Evolutionary conservation across 148 eudicot species (phyloP).

Genomic region (Nepenthes gracilis): DNA sequence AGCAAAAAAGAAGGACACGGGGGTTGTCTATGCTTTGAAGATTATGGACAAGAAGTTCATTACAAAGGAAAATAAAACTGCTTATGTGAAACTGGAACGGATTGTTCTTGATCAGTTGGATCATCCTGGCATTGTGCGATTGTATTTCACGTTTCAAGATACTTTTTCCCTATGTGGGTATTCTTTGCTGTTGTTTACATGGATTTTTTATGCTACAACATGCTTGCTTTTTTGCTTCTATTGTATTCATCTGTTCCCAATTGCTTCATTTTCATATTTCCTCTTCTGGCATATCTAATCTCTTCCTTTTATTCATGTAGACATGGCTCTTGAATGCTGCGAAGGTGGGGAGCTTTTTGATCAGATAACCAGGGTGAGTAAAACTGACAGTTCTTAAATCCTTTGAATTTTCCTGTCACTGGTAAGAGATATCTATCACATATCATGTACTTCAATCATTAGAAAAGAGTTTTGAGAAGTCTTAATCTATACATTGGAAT

Average conservation of each 20-base stretch:
- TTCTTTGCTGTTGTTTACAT: constrained; percentile 8
- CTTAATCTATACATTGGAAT: too few species aligned
- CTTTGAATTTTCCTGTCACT: not conserved
- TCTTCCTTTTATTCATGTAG: constrained; percentile 28
- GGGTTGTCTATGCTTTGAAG: constrained; percentile 78
- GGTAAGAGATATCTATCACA: not conserved
- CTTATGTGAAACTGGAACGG: constrained; percentile 92
- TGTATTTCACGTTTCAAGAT: constrained; percentile 94
- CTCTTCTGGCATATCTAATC: not conserved
- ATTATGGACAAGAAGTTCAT: constrained; percentile 98
- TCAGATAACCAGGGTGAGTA: constrained; percentile 92
- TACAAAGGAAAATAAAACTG: constrained; percentile 96
- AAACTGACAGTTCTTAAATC: not conserved
- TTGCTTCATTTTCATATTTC: not conserved
- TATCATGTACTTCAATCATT: not conserved
- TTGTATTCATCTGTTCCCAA: constrained; percentile 5
- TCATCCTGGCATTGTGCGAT: constrained; percentile 88
- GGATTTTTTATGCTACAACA: not conserved
- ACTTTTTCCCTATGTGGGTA: constrained; percentile 83
- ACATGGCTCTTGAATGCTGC: constrained; percentile 97
- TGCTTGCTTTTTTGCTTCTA: not conserved
- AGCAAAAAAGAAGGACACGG: constrained; percentile 89
- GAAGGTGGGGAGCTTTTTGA: constrained; percentile 99
- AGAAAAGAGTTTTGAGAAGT: too few species aligned
- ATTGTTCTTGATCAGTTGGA: constrained; percentile 93